Evolutionary conservation across 441 rosid species (phyloP), one percentile per base, ranked within the genome.

Genomic region (Omphalea diandra): DNA sequence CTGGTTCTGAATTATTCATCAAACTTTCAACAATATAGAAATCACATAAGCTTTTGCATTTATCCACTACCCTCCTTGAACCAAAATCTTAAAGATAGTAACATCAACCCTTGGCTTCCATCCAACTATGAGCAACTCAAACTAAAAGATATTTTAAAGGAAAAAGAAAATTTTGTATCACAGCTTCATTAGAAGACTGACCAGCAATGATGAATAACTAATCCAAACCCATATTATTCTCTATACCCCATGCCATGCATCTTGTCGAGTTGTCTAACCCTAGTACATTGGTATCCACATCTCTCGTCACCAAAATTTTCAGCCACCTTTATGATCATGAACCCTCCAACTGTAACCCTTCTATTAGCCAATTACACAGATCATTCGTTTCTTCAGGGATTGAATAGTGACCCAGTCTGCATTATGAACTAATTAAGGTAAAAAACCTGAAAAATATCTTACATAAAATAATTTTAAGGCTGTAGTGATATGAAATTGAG

Each of bases 341-440:
- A 4, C 90, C 89, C 29, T 82, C 87, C 26, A 86, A 88, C n/a
- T 81, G 86, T 47, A 87, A 73, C 62, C 72, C 68, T 57, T 84
- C 62, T 2, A 82, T 80, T 27, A 89, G 80, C 89, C 92, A 87
- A 33, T 76, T 79, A 69, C 86, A 79, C 12, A 86, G 82, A 60
- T 80, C 89, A 33, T 85, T 82, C 79, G 72, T 87, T 71, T 87
- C 89, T 76, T 81, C 80, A 3, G 94, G 94, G 54, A 85, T 63
- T 3, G 94, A 83, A 32, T 83, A 85, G 75, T 87, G 90, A 75
- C 91, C 90, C 22, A 87, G 84, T 79, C 90, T 88, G 81, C 73
- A 78, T 70, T 27, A 36, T n/a, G n/a, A 55, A 36, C 20, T 29
- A 55, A 55, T 14, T 29, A 55, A 10, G 15, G 26, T 58, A 8